Evolutionary conservation across 129 eudicot genomes (phyloP).

Genomic region (Chrysanthemum seticuspe): DNA sequence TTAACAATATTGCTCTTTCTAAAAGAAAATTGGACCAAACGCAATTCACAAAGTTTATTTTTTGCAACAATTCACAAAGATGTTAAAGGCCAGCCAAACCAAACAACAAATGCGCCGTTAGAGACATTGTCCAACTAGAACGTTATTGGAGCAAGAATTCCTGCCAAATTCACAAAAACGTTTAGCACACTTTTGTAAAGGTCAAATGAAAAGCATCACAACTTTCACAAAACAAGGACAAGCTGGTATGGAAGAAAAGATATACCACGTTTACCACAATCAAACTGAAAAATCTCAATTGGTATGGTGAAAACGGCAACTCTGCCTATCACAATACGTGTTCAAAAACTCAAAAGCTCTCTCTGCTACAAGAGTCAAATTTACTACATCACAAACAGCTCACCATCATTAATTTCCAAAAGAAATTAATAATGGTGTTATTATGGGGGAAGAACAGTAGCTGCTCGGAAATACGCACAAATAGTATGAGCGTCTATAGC

Average conservation of each 20-base stretch:
- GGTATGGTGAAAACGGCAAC: conserved; percentile 20
- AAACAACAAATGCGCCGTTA: too few species aligned
- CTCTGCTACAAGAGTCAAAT: conserved; percentile 18
- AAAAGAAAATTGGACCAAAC: too few species aligned
- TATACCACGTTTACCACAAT: neutral
- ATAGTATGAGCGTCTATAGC: conserved; percentile 17
- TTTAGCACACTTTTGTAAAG: neutral
- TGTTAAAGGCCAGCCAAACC: too few species aligned
- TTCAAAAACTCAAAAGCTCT: conserved; percentile 21
- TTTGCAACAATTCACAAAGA: too few species aligned
- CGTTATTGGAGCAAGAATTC: too few species aligned
- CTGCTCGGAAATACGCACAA: conserved; percentile 34
- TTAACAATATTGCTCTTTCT: too few species aligned
- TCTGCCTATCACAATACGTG: conserved; percentile 24
- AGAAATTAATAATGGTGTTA: conserved; percentile 44
- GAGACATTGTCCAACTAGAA: too few species aligned
- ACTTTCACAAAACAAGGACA: neutral
- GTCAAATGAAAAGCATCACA: neutral
- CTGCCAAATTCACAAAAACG: too few species aligned
- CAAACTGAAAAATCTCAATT: conserved; percentile 5
- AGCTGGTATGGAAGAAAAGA: neutral
- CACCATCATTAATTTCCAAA: conserved; percentile 32
- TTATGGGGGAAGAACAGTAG: conserved; percentile 37
- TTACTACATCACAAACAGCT: conserved; percentile 33
- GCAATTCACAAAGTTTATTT: too few species aligned